Percentiles rank a stretch among this genome's conserved stretches.
Evolutionary conservation across 176 grass and related monocot genomes (phyloP).

Genomic region (Guadua angustifolia): DNA sequence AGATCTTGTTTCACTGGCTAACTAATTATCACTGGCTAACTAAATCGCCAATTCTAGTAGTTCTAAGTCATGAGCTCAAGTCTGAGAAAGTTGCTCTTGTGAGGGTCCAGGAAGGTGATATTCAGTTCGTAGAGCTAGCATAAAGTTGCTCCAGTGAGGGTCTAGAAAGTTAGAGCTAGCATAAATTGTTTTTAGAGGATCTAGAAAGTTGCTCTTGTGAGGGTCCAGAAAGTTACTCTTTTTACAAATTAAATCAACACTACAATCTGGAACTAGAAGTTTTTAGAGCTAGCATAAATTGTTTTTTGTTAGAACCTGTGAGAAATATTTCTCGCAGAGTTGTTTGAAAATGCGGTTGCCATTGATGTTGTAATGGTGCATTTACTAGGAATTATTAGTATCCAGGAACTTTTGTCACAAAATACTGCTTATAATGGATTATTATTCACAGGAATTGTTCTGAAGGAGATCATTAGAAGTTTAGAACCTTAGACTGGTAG

Average conservation of each 20-base stretch:
- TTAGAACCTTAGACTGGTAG: neutral
- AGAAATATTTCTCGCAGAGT: constrained; percentile 1
- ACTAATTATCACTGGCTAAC: neutral
- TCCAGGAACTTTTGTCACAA: neutral
- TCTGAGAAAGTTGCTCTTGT: neutral
- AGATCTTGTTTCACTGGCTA: no score
- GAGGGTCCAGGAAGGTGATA: neutral
- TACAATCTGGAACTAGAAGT: no score
- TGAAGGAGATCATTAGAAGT: neutral
- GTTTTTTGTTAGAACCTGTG: neutral
- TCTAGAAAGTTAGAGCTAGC: no score
- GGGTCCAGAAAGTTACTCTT: no score
- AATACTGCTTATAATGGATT: neutral
- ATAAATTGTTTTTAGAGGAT: no score
- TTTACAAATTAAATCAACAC: neutral
- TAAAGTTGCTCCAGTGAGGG: no score
- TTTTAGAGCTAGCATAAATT: neutral
- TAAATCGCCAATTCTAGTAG: neutral
- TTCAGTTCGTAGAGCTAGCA: neutral
- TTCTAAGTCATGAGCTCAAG: neutral
- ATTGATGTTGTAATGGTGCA: neutral
- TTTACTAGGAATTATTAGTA: neutral
- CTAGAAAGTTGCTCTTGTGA: no score
- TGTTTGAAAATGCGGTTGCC: neutral
- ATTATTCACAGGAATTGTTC: constrained; percentile 1